These are phyloP conservation scores for Ceriops zippeliana DNA, from an alignment of 345 rosid genomes.

Conservation along the genomic window DNA sequence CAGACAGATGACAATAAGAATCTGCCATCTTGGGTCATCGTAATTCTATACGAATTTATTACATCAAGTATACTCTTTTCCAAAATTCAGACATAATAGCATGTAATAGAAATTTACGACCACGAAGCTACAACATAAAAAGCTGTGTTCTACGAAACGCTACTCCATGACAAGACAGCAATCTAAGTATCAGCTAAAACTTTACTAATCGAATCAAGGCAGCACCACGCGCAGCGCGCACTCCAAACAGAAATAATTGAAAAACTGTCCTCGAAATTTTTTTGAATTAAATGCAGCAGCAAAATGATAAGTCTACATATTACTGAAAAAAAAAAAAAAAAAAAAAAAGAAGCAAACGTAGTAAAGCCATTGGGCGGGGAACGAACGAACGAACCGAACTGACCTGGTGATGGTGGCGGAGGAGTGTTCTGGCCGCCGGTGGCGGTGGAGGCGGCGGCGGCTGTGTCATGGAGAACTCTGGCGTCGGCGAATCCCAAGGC, in stretches of 20 bases:
- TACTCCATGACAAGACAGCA: no score
- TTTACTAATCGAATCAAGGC: no score
- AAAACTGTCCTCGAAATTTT: conserved; percentile 3
- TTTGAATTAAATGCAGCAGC: background rate
- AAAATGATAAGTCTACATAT: conserved; percentile 29
- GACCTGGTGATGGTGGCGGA: background rate
- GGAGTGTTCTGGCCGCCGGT: background rate
- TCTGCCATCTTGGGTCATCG: background rate
- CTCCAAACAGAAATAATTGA: background rate
- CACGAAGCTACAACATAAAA: no score
- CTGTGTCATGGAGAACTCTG: conserved; percentile 10
- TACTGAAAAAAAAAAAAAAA: background rate
- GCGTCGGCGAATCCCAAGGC: conserved; percentile 25
- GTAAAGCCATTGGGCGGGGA: background rate
- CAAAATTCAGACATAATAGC: no score
- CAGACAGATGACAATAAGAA: background rate
- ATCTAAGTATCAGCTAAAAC: no score
- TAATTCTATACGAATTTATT: background rate
- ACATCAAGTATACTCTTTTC: background rate
- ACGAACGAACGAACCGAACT: conserved; percentile 8
- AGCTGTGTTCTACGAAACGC: no score
- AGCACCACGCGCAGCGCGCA: no score
- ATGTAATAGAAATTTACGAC: no score
- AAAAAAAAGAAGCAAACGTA: background rate
- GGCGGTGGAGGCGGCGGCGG: conserved; percentile 17